phyloP scores from a whole-genome alignment of 176 grass and related monocot genomes.

The Hsuehochloa calcarea region DNA sequence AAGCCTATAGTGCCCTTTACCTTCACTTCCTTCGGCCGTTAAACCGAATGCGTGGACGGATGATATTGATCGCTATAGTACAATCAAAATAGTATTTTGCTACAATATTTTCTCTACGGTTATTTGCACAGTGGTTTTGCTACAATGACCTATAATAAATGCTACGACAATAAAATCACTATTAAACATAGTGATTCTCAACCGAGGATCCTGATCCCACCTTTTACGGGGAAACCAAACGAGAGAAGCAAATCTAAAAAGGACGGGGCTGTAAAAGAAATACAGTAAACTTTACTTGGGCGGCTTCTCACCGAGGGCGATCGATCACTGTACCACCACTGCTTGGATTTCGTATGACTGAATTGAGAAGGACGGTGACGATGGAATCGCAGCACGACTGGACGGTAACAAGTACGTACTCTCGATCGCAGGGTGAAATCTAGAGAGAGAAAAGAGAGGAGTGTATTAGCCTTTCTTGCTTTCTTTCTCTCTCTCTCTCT shows the following conservation, averaged over 20 bases:
- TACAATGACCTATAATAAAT: too few relatives aligned
- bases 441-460: not conserved
- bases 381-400: not conserved
- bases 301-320: not conserved
- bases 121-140: too few relatives aligned
- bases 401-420: not conserved
- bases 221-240: not conserved
- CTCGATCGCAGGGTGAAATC: not conserved
- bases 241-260: not conserved
- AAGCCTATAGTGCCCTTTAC: too few relatives aligned
- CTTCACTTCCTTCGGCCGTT: too few relatives aligned
- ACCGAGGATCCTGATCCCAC: too few relatives aligned
- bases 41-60: too few relatives aligned
- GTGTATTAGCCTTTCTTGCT: slow-evolving; percentile 24
- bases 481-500: slow-evolving; percentile 1
- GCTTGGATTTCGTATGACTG: not conserved
- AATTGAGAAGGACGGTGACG: not conserved
- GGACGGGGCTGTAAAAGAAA: not conserved
- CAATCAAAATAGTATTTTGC: too few relatives aligned
- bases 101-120: too few relatives aligned
- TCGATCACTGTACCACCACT: not conserved
- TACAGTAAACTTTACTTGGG: not conserved
- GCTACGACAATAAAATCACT: too few relatives aligned
- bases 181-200: too few relatives aligned
- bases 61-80: too few relatives aligned